Evolutionary conservation across 164 flowering plant species (phyloP).

Genomic region (Hamamelis virginiana): DNA sequence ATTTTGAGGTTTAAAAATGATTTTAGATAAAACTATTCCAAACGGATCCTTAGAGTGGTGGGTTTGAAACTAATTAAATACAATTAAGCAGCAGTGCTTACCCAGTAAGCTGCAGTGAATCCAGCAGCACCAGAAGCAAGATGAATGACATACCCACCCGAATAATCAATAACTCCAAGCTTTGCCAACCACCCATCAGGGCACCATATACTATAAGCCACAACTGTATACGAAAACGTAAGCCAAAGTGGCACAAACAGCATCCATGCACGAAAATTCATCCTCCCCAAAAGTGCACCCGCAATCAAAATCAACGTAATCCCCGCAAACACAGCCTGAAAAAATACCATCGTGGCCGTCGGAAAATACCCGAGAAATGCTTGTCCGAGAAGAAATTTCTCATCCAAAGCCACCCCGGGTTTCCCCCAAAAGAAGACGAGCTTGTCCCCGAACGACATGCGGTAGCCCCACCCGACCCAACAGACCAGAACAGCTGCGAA

Average conservation of each 20-base stretch:
- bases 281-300: slow-evolving; percentile 24
- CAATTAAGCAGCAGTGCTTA: too few species aligned
- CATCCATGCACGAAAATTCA: slow-evolving; percentile 31
- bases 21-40: too few species aligned
- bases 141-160: slow-evolving; percentile 29
- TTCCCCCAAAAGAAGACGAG: slow-evolving; percentile 20
- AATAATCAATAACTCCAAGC: slow-evolving; percentile 24
- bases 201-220: slow-evolving; percentile 26
- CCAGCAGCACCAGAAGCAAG: slow-evolving; percentile 28
- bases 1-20: too few species aligned
- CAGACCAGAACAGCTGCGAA: slow-evolving; percentile 23
- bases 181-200: slow-evolving; percentile 21
- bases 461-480: slow-evolving; percentile 26
- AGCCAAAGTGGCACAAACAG: slow-evolving; percentile 29
- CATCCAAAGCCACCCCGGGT: slow-evolving; percentile 19
- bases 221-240: slow-evolving; percentile 20
- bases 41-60: too few species aligned
- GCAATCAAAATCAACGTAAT: slow-evolving; percentile 23
- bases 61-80: too few species aligned
- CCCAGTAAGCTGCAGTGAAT: slow-evolving; percentile 30
- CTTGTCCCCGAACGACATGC: slow-evolving; percentile 27
- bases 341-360: slow-evolving; percentile 27
- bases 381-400: slow-evolving; percentile 13
- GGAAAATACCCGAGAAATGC: slow-evolving; percentile 27
- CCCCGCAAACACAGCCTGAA: slow-evolving; percentile 22